These are phyloP conservation scores for Aphanomyces astaci DNA, from an alignment of 352 stramenopile genomes.

Conservation along the genomic window DNA sequence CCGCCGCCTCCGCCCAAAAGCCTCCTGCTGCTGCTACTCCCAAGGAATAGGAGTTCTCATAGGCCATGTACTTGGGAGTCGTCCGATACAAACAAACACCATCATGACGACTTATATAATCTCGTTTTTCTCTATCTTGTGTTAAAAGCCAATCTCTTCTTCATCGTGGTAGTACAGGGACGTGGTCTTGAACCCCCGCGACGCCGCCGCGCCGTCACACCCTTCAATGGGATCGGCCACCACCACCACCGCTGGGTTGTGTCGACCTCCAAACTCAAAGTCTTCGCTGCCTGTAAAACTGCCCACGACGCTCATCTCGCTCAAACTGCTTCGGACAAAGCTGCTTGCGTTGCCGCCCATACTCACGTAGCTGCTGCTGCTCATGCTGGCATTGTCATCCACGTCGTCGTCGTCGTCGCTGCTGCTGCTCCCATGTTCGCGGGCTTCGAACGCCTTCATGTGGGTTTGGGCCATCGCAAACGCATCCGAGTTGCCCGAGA, in stretches of 20 bases:
- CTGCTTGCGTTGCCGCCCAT: not conserved
- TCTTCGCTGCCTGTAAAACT: conserved; percentile 23
- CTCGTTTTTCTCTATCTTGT: not conserved
- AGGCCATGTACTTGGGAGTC: too few species aligned
- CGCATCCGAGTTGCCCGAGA: conserved; percentile 54
- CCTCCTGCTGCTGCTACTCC: conserved; percentile 4
- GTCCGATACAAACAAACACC: too few species aligned
- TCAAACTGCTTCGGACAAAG: conserved; percentile 2
- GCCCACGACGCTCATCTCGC: conserved; percentile 14
- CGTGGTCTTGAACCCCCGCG: conserved; percentile 1
- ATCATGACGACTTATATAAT: too few species aligned
- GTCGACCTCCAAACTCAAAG: not conserved
- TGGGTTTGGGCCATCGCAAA: conserved; percentile 54
- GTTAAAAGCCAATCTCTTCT: conserved; percentile 24
- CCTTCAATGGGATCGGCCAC: not conserved
- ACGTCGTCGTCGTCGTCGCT: conserved; percentile 29
- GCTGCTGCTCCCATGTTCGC: conserved; percentile 36
- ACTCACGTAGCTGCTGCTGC: conserved; percentile 54
- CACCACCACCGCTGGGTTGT: not conserved
- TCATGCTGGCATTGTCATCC: conserved; percentile 55
- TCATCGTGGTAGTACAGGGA: conserved; percentile 21
- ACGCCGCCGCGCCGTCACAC: conserved; percentile 17
- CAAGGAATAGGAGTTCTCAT: conserved; percentile 12
- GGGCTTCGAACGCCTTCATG: conserved; percentile 47
- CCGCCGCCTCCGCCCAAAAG: not conserved